Evolutionary conservation across 805 yeast species (phyloP).

Genomic region (Metschnikowia amazonensis): DNA sequence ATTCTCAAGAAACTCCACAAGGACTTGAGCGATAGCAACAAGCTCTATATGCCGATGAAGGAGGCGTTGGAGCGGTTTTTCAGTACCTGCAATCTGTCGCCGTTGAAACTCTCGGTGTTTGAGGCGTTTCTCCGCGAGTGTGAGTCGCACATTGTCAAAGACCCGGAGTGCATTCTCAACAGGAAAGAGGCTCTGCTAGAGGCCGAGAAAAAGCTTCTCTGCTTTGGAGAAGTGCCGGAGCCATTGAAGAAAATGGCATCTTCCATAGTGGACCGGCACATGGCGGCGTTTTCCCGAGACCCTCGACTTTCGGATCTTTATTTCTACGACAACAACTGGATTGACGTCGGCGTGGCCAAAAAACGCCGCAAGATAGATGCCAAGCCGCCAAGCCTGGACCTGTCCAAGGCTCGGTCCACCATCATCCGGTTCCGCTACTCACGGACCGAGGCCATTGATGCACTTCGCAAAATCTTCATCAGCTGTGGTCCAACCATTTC

Average conservation of each 20-base stretch:
- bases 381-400: background rate
- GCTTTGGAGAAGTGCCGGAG: constrained; percentile 56
- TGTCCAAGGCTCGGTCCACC: constrained; percentile 1
- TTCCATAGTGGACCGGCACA: constrained; percentile 47
- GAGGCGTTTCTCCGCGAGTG: constrained; percentile 62
- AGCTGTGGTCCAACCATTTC: constrained; percentile 12
- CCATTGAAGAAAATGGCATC: constrained; percentile 39
- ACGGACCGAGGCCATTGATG: constrained; percentile 30
- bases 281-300: constrained; percentile 39
- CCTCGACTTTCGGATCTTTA: constrained; percentile 52
- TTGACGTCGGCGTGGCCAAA: constrained; percentile 36
- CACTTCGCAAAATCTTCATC: constrained; percentile 35
- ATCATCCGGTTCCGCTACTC: constrained; percentile 19
- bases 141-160: constrained; percentile 38
- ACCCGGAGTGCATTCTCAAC: constrained; percentile 18
- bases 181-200: constrained; percentile 26
- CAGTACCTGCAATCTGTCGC: constrained; percentile 46
- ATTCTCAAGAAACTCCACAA: constrained; percentile 55
- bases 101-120: constrained; percentile 52
- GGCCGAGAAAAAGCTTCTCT: constrained; percentile 58
- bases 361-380: background rate
- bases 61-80: constrained; percentile 52
- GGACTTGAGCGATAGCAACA: constrained; percentile 40
- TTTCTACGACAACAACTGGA: constrained; percentile 66
- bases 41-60: constrained; percentile 45